These are phyloP conservation scores for Erysimum cheiri DNA, from an alignment of 441 rosid genomes.

Conservation along the genomic window DNA sequence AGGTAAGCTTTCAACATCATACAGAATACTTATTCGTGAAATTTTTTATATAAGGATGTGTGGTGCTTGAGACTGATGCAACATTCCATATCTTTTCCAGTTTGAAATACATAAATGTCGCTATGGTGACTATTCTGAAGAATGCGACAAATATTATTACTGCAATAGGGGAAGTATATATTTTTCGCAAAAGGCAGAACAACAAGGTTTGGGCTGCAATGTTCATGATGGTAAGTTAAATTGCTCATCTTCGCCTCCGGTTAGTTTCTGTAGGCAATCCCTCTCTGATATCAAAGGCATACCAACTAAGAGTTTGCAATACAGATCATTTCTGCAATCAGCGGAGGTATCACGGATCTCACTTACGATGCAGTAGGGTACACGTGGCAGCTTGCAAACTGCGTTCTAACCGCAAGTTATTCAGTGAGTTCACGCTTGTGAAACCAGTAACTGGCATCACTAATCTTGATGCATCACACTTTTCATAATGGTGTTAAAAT, in stretches of 20 bases:
- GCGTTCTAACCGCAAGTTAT: conserved; percentile 87
- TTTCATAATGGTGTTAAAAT: conserved; percentile 12
- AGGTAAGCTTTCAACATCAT: conserved; percentile 56
- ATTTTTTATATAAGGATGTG: background rate
- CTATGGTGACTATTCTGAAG: conserved; percentile 97
- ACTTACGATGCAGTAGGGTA: conserved; percentile 82
- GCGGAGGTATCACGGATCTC: conserved; percentile 84
- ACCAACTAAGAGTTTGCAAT: conserved; percentile 32
- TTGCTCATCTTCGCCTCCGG: background rate
- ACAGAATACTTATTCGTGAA: conserved; percentile 25
- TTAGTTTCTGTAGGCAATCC: conserved; percentile 6
- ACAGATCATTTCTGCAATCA: conserved; percentile 88
- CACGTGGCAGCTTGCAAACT: conserved; percentile 79
- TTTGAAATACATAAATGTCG: conserved; percentile 86
- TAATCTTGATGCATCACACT: background rate
- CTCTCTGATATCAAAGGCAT: conserved; percentile 16
- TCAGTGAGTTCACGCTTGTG: conserved; percentile 56
- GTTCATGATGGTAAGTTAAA: conserved; percentile 77
- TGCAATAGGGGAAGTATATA: conserved; percentile 82
- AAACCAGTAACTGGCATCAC: conserved; percentile 6
- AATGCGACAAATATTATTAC: conserved; percentile 90
- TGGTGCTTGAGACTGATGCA: conserved; percentile 22
- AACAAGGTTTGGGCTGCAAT: conserved; percentile 93
- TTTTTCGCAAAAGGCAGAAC: conserved; percentile 84
- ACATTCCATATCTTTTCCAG: conserved; percentile 52